Conservation (phyloP, 176 grass and related monocot species). For the Aegilops longissima region DNA sequence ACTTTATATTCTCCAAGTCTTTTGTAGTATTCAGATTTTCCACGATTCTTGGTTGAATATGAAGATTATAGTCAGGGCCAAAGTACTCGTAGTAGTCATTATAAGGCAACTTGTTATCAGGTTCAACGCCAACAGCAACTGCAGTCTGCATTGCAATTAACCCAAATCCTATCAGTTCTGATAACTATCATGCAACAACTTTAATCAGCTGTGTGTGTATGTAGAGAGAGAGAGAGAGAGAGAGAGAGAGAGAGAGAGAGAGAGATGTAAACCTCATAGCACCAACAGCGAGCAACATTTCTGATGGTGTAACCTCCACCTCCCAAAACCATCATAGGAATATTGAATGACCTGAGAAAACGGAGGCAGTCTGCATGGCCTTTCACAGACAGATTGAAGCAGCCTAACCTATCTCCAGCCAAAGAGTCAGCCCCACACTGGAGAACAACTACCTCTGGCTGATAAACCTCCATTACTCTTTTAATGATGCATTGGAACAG, state of each 20-base stretch:
- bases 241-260: background rate
- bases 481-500: slow-evolving; percentile 75
- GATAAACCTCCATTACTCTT: slow-evolving; percentile 83
- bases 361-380: slow-evolving; percentile 89
- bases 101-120: slow-evolving; percentile 83
- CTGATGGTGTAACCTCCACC: slow-evolving; percentile 93
- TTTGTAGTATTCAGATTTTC: slow-evolving; percentile 68
- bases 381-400: slow-evolving; percentile 91
- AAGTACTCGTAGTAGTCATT: slow-evolving; percentile 97
- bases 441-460: slow-evolving; percentile 86
- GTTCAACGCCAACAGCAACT: slow-evolving; percentile 93
- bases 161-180: slow-evolving; percentile 10
- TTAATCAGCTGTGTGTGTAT: background rate
- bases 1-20: slow-evolving; percentile 82
- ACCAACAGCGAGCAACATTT: slow-evolving; percentile 96
- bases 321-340: slow-evolving; percentile 89
- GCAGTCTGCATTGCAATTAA: slow-evolving; percentile 59
- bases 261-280: slow-evolving; percentile 74
- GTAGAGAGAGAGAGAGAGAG: background rate
- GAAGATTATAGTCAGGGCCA: slow-evolving; percentile 79
- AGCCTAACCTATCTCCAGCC: slow-evolving; percentile 85
- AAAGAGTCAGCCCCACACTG: slow-evolving; percentile 93
- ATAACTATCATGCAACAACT: slow-evolving; percentile 11
- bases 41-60: slow-evolving; percentile 72
- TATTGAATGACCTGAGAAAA: slow-evolving; percentile 83